Evolutionary conservation across 139 green algal species (phyloP).

Genomic region (Volvox africanus): DNA sequence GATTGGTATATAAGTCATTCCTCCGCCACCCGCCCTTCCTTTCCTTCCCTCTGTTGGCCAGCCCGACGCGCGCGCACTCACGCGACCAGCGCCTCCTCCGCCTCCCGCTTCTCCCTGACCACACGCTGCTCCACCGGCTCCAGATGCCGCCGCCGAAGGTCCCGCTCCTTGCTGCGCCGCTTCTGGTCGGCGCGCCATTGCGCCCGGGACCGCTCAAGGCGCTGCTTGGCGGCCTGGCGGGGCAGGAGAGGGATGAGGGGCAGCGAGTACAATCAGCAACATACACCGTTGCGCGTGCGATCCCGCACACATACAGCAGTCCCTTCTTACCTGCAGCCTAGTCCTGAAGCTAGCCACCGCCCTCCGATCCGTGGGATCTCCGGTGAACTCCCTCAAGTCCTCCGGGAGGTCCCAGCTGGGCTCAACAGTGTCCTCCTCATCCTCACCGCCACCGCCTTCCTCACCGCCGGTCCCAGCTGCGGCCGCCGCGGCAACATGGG

Average conservation of each 20-base stretch:
- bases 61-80: slow-evolving; percentile 22
- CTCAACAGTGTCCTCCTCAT: slow-evolving; percentile 21
- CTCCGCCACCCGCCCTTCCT: not conserved
- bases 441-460: slow-evolving; percentile 19
- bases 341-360: slow-evolving; percentile 55
- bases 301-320: not conserved
- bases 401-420: slow-evolving; percentile 58
- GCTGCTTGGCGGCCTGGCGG: slow-evolving; percentile 46
- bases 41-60: not conserved
- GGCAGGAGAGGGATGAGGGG: not conserved
- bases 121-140: slow-evolving; percentile 37
- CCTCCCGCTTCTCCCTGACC: slow-evolving; percentile 30
- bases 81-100: slow-evolving; percentile 51
- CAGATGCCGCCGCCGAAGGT: not conserved
- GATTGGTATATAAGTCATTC: no score
- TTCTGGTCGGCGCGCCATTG: slow-evolving; percentile 45
- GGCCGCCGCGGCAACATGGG: not conserved
- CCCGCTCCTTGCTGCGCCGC: slow-evolving; percentile 20
- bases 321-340: slow-evolving; percentile 2
- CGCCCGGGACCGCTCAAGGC: slow-evolving; percentile 44
- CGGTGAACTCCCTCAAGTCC: slow-evolving; percentile 55
- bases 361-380: slow-evolving; percentile 51
- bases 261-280: not conserved
- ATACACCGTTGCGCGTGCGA: no score
- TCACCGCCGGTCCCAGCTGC: not conserved